Conservation (phyloP, 2,329 filamentous ascomycete species). For the Calonectria multiphialidica region DNA sequence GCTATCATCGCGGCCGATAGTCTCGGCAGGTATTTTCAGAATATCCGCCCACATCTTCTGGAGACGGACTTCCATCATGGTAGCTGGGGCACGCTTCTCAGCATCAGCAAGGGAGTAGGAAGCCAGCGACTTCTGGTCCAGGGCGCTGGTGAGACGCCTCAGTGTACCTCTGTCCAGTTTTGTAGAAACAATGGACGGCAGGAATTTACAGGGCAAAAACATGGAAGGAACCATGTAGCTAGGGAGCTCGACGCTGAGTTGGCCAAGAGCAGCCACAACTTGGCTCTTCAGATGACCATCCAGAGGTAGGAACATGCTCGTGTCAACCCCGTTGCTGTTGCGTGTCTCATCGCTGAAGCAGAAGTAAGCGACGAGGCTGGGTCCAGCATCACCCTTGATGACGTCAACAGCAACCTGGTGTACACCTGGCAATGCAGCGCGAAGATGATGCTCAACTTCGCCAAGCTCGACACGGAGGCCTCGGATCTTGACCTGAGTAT, state of each 20-base stretch:
- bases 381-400: neutral
- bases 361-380: neutral
- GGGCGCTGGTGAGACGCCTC: neutral
- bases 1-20: neutral
- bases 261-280: neutral
- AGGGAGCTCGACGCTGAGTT: slow-evolving; percentile 16
- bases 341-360: neutral
- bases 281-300: neutral
- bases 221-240: slow-evolving; percentile 31
- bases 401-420: slow-evolving; percentile 7
- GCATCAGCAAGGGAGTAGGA: slow-evolving; percentile 19
- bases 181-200: slow-evolving; percentile 11
- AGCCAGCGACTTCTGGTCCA: slow-evolving; percentile 17
- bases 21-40: slow-evolving; percentile 45
- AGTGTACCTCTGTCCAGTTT: slow-evolving; percentile 27
- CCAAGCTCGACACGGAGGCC: slow-evolving; percentile 56
- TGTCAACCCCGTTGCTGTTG: neutral
- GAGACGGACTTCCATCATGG: slow-evolving; percentile 28
- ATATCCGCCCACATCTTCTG: slow-evolving; percentile 48
- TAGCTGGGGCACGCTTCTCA: slow-evolving; percentile 1
- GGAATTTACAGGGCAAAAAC: slow-evolving; percentile 14
- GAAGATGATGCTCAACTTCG: slow-evolving; percentile 28
- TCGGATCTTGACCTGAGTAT: slow-evolving; percentile 66
- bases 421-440: neutral
- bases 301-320: slow-evolving; percentile 5